Percentiles rank a stretch among this genome's conserved stretches.
These are phyloP conservation scores for Phytophthora aleatoria DNA, from an alignment of 352 stramenopile genomes.

Conservation along the genomic window DNA sequence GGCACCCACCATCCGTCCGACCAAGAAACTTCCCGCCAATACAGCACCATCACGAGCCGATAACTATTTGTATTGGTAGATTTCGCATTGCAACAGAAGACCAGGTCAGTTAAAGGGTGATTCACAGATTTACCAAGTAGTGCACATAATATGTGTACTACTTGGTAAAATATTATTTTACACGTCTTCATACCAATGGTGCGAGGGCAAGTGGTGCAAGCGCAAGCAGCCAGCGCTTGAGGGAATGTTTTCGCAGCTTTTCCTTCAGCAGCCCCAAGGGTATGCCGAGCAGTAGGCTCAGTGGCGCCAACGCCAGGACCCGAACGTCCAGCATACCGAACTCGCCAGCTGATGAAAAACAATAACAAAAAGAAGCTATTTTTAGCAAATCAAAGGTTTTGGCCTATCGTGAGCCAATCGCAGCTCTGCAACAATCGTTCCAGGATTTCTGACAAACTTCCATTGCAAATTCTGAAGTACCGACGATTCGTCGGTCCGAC, in stretches of 20 bases:
- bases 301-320: conserved; percentile 41
- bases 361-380: conserved; percentile 11
- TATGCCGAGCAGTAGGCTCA: conserved; percentile 50
- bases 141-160: too few species aligned
- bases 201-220: conserved; percentile 44
- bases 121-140: too few species aligned
- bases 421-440: background rate
- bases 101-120: conserved; percentile 1
- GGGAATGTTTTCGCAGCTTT: conserved; percentile 41
- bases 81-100: conserved; percentile 5
- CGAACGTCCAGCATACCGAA: conserved; percentile 17
- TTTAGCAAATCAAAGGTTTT: conserved; percentile 33
- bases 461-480: conserved; percentile 11
- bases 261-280: conserved; percentile 63
- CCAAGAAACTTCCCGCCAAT: conserved; percentile 34
- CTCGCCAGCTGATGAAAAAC: background rate
- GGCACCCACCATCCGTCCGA: conserved; percentile 51
- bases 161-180: background rate
- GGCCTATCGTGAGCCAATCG: background rate
- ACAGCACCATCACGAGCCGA: conserved; percentile 35
- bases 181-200: conserved; percentile 42
- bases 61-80: conserved; percentile 34
- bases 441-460: too few species aligned
- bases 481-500: too few species aligned
- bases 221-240: conserved; percentile 48